phyloP scores from a whole-genome alignment of 345 rosid species.

The Camelina laxa region DNA sequence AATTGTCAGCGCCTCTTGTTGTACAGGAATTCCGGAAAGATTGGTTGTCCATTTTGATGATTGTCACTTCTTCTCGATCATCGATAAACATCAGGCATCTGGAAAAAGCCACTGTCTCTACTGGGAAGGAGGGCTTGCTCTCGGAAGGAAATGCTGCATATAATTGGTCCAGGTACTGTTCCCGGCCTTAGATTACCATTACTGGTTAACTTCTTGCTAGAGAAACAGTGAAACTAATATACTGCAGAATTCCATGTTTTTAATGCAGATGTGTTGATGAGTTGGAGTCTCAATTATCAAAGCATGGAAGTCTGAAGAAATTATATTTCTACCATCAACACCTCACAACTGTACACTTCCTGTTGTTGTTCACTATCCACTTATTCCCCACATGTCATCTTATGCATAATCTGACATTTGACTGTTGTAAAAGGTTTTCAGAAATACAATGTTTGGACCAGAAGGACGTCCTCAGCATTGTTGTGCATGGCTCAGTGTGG shows the following conservation, averaged over 20 bases:
- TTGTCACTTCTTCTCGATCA: slow-evolving; percentile 95
- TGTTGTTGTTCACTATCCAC: slow-evolving; percentile 19
- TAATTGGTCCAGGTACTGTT: slow-evolving; percentile 92
- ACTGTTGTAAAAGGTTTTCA: slow-evolving; percentile 70
- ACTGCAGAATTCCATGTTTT: slow-evolving; percentile 19
- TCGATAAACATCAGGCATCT: slow-evolving; percentile 93
- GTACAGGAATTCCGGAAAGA: slow-evolving; percentile 93
- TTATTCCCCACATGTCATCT: slow-evolving; percentile 25
- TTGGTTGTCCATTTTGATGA: slow-evolving; percentile 94
- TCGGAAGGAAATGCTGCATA: slow-evolving; percentile 99
- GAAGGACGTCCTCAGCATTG: slow-evolving; percentile 99
- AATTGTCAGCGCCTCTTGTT: slow-evolving; percentile 38
- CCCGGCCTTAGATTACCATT: slow-evolving; percentile 16
- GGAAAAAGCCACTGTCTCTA: slow-evolving; percentile 98
- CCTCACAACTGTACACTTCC: slow-evolving; percentile 72
- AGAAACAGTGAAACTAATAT: slow-evolving; percentile 16
- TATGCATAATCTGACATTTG: slow-evolving; percentile 37
- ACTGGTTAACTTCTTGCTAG: slow-evolving; percentile 27
- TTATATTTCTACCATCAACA: slow-evolving; percentile 95
- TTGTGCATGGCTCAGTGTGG: slow-evolving; percentile 99
- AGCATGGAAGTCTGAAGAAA: slow-evolving; percentile 94
- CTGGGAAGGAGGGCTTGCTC: slow-evolving; percentile 96
- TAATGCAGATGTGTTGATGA: slow-evolving; percentile 91
- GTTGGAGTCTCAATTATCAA: slow-evolving; percentile 85
- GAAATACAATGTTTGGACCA: slow-evolving; percentile 99